Evolutionary conservation across 768 basidiomycete genomes (phyloP), one percentile per base, ranked within the genome.

Genomic region (Cystobasidium tubakii): DNA sequence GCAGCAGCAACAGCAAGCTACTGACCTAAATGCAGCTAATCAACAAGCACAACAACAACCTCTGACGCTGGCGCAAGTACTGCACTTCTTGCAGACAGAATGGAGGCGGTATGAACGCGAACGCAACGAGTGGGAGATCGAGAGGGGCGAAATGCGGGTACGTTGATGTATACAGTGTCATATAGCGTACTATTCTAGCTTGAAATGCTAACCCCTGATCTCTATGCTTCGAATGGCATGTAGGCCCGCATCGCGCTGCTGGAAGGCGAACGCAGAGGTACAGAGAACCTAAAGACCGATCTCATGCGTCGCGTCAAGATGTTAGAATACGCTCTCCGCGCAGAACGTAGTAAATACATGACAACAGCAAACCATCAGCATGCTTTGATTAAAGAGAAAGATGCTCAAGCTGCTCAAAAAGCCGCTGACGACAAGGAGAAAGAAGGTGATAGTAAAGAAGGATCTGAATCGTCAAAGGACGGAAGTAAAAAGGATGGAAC

Each of bases 51-150:
- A 71, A 60, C 69, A 71, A 36, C 53, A 12, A 19, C 69, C 27
- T 3, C n/a, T 34, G 27, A n/a, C 44, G 25, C 50, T 34, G 4
- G 7, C 43, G 1, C 66, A 67, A 39, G 93, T 98, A 74, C 85
- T 99, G 75, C 96, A 99, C 84, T 99, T 92, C 82, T 86, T 98
- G 65, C 96, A 99, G 84, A 92, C 91, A 25, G 96, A 99, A 84
- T 97, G 94, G 92, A 86, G 96, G 75, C 86, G 91, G 74, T 98
- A 96, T 80, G 96, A 98, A 82, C 88, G 94, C 81, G 96, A 99
- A 83, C 86, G 95, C 79, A 99, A 99, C 81, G 96, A 99, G 83
- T 99, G 95, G 95, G 96, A 99, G 85, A 99, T 99, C 79, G 96
- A 98, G 83, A 85, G 96, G 78, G 96, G 96, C 36, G 96, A 98